Evolutionary conservation across 1,284 basidiomycete species (phyloP).

Genomic region (Cryptococcus sp.): DNA sequence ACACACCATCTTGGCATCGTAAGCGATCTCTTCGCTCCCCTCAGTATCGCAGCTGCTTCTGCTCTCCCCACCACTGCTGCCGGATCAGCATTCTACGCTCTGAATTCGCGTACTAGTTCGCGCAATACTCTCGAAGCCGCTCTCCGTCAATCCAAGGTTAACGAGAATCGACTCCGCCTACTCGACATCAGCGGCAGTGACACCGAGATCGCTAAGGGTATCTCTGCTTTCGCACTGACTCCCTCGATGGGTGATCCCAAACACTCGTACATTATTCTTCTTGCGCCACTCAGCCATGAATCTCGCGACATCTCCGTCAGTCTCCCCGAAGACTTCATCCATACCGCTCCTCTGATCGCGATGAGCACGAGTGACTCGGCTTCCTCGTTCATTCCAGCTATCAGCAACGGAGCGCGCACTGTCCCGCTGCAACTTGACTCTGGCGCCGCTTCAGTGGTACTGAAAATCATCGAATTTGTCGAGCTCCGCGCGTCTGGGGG

Average conservation of each 20-base stretch:
- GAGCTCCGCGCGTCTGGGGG: constrained; percentile 7
- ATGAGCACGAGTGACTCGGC: too few species aligned
- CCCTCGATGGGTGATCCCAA: not conserved
- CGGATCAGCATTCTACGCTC: not conserved
- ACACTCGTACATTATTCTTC: not conserved
- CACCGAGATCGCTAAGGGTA: not conserved
- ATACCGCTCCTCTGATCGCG: not conserved
- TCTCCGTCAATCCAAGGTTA: not conserved
- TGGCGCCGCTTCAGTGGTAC: constrained; percentile 4
- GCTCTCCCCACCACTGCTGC: too few species aligned
- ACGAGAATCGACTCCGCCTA: not conserved
- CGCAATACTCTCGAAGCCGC: not conserved
- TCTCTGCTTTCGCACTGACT: not conserved
- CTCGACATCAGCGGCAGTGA: not conserved
- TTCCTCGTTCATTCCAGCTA: too few species aligned
- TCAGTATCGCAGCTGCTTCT: too few species aligned
- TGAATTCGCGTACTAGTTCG: not conserved
- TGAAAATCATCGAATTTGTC: constrained; percentile 9
- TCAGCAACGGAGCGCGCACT: too few species aligned
- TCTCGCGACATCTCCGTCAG: constrained; percentile 7
- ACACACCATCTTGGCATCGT: not conserved
- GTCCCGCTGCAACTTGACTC: constrained; percentile 6
- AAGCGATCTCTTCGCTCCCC: not conserved
- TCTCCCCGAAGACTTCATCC: not conserved
- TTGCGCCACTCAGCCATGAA: not conserved